phyloP scores from a whole-genome alignment of 768 basidiomycete species.

The Leccinum imitatum region DNA sequence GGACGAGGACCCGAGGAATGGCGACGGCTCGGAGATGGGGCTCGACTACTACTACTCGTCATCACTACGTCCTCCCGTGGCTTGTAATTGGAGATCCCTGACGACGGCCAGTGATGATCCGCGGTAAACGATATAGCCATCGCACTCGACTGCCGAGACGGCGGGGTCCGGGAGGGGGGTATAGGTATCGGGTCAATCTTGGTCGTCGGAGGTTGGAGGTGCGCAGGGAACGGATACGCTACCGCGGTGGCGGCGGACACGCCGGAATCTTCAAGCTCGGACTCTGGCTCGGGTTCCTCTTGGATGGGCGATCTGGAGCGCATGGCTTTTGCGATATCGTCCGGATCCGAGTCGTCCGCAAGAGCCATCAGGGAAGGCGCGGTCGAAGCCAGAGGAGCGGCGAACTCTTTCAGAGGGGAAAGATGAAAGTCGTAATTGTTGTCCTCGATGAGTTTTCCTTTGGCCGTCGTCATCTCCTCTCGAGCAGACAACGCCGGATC shows the following conservation, averaged over 20 bases:
- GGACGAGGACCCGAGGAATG: slow-evolving; percentile 23
- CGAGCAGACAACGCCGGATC: slow-evolving; percentile 14
- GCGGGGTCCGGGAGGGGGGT: slow-evolving; percentile 27
- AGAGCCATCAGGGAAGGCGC: slow-evolving; percentile 32
- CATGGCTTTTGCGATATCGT: slow-evolving; percentile 23
- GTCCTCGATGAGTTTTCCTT: slow-evolving; percentile 28
- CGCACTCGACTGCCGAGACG: slow-evolving; percentile 27
- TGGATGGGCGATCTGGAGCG: slow-evolving; percentile 21
- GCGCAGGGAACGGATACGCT: slow-evolving; percentile 26
- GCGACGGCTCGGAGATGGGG: slow-evolving; percentile 29
- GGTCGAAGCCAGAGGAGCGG: slow-evolving; percentile 27
- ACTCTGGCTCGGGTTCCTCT: slow-evolving; percentile 26
- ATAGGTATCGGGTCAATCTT: slow-evolving; percentile 32
- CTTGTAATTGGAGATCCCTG: slow-evolving; percentile 25
- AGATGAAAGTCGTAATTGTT: slow-evolving; percentile 31
- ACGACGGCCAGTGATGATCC: slow-evolving; percentile 20
- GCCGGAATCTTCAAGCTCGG: slow-evolving; percentile 24
- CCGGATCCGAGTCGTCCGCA: slow-evolving; percentile 30
- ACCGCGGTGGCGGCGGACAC: not conserved
- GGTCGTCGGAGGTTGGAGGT: slow-evolving; percentile 23
- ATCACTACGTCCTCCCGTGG: slow-evolving; percentile 32
- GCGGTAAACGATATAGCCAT: slow-evolving; percentile 30
- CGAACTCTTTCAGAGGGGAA: slow-evolving; percentile 30
- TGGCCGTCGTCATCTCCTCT: slow-evolving; percentile 14
- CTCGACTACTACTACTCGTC: slow-evolving; percentile 18